Conservation (phyloP, 192 early-diverging fungal genomes). For the Entophlyctis helioformis region DNA sequence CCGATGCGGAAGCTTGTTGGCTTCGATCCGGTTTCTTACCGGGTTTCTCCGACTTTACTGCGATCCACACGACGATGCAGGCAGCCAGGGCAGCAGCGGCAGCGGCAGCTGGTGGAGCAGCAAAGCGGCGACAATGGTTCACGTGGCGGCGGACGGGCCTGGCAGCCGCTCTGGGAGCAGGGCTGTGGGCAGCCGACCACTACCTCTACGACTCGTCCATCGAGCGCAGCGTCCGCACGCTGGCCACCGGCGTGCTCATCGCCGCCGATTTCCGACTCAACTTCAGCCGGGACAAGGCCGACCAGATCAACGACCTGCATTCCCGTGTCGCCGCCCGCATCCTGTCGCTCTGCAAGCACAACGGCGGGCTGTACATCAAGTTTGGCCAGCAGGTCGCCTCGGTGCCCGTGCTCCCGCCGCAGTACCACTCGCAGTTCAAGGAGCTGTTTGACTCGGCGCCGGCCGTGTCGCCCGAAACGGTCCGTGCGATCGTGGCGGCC, state of each 20-base stretch:
- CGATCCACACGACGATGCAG: too few species aligned
- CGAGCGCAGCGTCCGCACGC: constrained; percentile 18
- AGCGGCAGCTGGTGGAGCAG: too few species aligned
- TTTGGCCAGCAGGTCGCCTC: constrained; percentile 50
- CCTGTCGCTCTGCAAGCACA: constrained; percentile 62
- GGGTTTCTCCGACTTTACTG: too few species aligned
- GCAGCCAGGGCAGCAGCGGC: too few species aligned
- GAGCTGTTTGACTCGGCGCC: constrained; percentile 76
- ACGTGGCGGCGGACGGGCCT: background rate
- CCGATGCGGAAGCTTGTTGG: too few species aligned
- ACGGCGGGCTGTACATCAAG: constrained; percentile 86
- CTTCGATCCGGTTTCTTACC: too few species aligned
- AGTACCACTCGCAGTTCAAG: constrained; percentile 46
- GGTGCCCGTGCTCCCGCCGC: constrained; percentile 18
- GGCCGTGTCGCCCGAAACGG: constrained; percentile 45
- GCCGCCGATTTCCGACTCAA: constrained; percentile 63
- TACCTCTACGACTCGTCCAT: constrained; percentile 14
- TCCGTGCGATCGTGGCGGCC: constrained; percentile 51
- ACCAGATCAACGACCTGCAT: constrained; percentile 56
- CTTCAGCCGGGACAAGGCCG: constrained; percentile 53
- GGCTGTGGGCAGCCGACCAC: constrained; percentile 9
- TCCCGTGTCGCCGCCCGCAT: constrained; percentile 58
- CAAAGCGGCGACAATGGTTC: too few species aligned
- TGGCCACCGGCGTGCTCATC: constrained; percentile 12
- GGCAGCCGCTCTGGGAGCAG: constrained; percentile 1